Base-by-base conservation (phyloP, 2,329 filamentous ascomycete genomes). In the Raffaelea albimanens region DNA sequence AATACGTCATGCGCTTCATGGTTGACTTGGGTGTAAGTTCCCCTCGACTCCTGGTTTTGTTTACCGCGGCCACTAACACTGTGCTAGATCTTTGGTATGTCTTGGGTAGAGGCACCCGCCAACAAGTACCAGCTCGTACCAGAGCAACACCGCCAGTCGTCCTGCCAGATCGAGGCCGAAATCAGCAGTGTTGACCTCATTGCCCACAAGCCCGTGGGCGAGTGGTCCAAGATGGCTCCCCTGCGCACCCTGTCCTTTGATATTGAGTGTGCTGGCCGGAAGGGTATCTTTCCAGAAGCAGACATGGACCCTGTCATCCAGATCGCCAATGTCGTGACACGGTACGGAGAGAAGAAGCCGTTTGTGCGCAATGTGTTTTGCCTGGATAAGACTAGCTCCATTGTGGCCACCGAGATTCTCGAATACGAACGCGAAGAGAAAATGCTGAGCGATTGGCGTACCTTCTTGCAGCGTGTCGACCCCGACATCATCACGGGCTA, bases 401-500 rank as follows among this genome's bases (percentile, higher is more conserved):
- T 98, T 51, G 89, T 96, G 47, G 95, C 95, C 50, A 97, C 93
- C 0, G 86, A 98, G 58, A 83, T 98, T 46, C 73, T 95, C 38
- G 85, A 89, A 52, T 96, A 85, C 55, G 72, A 84, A 18, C 75
- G 78, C 40, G 93, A 98, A 63, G 80, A 85, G 47, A 81, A 89
- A 52, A 93, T 98, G 90, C 73, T 98, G n/a, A 81, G 83, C 66
- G 80, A 82, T 39, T 98, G 93, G 93, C 83, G 86, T 58, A 77
- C 94, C 50, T 98, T 98, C 55, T 66, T 98, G 16, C 76, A 94
- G 56, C 81, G 87, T 58, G 87, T 93, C 1, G 93, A 98, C 56
- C 91, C 93, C 0, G 93, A 98, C 67, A 86, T 98, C 54, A 95
- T 98, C 59, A 98, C 94, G 47, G 93, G 93, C 41, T 98, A 98